Conservation (phyloP, 1,139 yeast genomes). For the Geotrichum europaeum region DNA sequence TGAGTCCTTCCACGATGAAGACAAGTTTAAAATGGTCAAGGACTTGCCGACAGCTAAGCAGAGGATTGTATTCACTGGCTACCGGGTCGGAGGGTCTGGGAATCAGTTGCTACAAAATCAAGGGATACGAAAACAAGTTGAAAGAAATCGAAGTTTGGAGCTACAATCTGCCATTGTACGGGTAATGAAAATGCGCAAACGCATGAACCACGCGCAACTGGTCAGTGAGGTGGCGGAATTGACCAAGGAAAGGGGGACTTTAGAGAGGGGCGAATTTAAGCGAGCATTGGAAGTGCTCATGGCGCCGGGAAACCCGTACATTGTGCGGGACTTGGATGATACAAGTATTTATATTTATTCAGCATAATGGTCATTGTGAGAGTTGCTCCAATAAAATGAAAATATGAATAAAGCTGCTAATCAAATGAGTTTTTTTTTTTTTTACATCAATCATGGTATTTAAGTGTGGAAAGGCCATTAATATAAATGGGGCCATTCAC, state of each 20-base stretch:
- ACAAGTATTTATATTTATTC: slow-evolving; percentile 2
- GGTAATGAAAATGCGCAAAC: slow-evolving; percentile 32
- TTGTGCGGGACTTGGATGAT: slow-evolving; percentile 4
- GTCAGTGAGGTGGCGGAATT: slow-evolving; percentile 30
- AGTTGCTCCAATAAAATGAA: too few species aligned
- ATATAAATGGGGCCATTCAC: too few species aligned
- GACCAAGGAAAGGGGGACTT: slow-evolving; percentile 29
- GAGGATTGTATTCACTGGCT: not conserved
- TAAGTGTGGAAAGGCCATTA: too few species aligned
- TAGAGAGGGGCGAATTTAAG: slow-evolving; percentile 2
- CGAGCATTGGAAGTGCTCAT: slow-evolving; percentile 5
- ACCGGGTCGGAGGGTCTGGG: not conserved
- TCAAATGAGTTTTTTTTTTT: too few species aligned
- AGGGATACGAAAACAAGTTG: not conserved
- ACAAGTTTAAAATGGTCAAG: not conserved
- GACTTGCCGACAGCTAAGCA: not conserved
- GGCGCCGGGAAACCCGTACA: slow-evolving; percentile 12
- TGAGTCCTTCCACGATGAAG: not conserved
- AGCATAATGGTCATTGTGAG: not conserved
- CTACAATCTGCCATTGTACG: slow-evolving; percentile 37
- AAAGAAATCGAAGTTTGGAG: slow-evolving; percentile 30
- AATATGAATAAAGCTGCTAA: too few species aligned
- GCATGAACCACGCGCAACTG: slow-evolving; percentile 35
- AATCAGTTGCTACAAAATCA: not conserved
- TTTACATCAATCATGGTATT: too few species aligned